Evolutionary conservation across 768 basidiomycete genomes (phyloP), one percentile per base, ranked within the genome.

Genomic region (Piloderma croceum): DNA sequence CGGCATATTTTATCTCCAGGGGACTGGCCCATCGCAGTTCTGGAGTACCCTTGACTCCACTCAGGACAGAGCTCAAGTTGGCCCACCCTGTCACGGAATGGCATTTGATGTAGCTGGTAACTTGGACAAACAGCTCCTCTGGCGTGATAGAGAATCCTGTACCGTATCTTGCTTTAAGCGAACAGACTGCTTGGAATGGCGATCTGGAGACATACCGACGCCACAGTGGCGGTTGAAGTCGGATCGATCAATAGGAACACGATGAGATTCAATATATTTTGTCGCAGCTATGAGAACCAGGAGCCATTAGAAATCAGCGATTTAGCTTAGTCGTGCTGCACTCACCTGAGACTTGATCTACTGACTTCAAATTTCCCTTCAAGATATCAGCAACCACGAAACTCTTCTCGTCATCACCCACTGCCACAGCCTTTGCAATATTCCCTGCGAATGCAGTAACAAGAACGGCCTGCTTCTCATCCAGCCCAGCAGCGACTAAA

Each of bases 261-360:
- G 61, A 49, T 80, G 73, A 2, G 69, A 54, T 48, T 86, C 81
- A 15, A 85, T 50, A 56, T 83, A 92, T 60, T 83, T 90, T 17
- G 77, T 68, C 11, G 88, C 89, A 51, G 81, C 90, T 89, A 48
- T 7, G 38, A 15, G 20, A 6, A 38, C 15, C 41, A 50, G 51
- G 29, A 36, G 10, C n/a, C n/a, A 35, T 33, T 39, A 27, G 42
- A 15, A 31, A 24, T 9, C 12, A 15, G 34, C n/a, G 44, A 37
- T 41, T 19, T 11, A 45, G 42, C 15, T 39, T n/a, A 33, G 13
- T 19, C 12, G 5, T 20, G 11, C 41, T 13, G 23, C 32, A 61
- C 81, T 51, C 52, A 91, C 93, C 93, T 39, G 76, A 69, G 19
- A 96, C 79, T 69, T 97, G 93, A 59, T 97, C 94, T 3, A 78